Base-by-base conservation (phyloP, 2,329 filamentous ascomycete genomes). In the Colletotrichum tofieldiae region DNA sequence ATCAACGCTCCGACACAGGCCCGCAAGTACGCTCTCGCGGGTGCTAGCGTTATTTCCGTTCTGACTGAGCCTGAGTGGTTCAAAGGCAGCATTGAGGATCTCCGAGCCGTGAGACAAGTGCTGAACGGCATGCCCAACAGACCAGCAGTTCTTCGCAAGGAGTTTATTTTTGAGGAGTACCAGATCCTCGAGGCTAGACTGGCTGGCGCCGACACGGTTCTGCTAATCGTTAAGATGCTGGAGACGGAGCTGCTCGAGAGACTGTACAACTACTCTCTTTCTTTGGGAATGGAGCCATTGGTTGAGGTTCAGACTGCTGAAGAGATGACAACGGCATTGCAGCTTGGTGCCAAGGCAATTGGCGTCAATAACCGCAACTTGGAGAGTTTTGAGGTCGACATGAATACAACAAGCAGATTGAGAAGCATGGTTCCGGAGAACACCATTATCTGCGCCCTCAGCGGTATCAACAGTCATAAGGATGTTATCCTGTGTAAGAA, bases 61-160 rank as follows among this genome's bases (percentile, higher is more conserved):
- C 89, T 99, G 58, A 99, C 96, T 0, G 96, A 99, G 83, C 96
- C 97, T 0, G 93, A 98, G 79, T 99, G 96, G 96, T 99, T 99
- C 87, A 98, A 98, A 84, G 96, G 96, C 59, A 97, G 93, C 82
- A 95, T 99, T 73, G 96, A 99, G 71, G 96, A 99, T 80, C 85
- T 99, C 65, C 91, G 93, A 72, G 91, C 93, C 43, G 96, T 98
- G 39, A 91, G 96, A 55, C 93, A 96, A 81, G 95, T 94, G 60
- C 85, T 99, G n/a, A 91, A 95, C 77, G 93, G 93, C 16, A 95
- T 99, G 92, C 92, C 94, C 1, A 97, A 98, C 80, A 90, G 96
- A 64, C 97, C 96, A 3, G 97, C 96, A 2, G 90, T 99, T 16
- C 85, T 99, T 39, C 92, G 97, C 32, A 99, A 99, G 80, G 96